phyloP scores from a whole-genome alignment of 306 rosid genomes.

The Gynostemma pentaphyllum region DNA sequence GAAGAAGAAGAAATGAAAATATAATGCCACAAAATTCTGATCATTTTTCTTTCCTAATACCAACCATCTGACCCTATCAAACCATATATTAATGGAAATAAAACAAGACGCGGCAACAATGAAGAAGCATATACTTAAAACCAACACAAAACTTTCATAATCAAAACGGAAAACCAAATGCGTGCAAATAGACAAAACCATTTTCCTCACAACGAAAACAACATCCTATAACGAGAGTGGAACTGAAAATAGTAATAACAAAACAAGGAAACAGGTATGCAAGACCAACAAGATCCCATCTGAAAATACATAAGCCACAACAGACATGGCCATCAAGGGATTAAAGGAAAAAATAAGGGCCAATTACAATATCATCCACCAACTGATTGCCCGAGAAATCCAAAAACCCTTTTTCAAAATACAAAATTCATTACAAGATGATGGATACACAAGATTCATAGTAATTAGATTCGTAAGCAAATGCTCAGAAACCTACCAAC shows the following conservation, averaged over 20 bases:
- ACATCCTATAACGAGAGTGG: not conserved
- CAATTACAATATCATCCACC: not conserved
- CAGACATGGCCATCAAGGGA: not conserved
- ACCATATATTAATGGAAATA: not conserved
- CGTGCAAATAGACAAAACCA: not conserved
- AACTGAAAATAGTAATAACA: no score
- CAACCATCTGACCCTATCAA: not conserved
- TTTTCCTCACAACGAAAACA: not conserved
- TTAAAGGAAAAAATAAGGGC: not conserved
- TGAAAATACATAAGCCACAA: no score
- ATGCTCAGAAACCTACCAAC: not conserved
- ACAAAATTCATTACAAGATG: not conserved
- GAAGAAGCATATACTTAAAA: not conserved
- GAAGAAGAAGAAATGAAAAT: not conserved
- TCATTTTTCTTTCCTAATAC: not conserved
- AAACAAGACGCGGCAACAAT: not conserved
- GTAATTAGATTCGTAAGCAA: not conserved
- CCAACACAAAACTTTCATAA: not conserved
- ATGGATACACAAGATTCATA: not conserved
- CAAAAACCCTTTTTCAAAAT: not conserved
- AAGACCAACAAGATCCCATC: not conserved
- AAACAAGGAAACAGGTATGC: not conserved
- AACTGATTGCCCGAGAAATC: not conserved
- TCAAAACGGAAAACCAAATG: no score
- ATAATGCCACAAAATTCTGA: not conserved